Evolutionary conservation across 139 green algal genomes (phyloP).

Genomic region (Micractinium conductrix): DNA sequence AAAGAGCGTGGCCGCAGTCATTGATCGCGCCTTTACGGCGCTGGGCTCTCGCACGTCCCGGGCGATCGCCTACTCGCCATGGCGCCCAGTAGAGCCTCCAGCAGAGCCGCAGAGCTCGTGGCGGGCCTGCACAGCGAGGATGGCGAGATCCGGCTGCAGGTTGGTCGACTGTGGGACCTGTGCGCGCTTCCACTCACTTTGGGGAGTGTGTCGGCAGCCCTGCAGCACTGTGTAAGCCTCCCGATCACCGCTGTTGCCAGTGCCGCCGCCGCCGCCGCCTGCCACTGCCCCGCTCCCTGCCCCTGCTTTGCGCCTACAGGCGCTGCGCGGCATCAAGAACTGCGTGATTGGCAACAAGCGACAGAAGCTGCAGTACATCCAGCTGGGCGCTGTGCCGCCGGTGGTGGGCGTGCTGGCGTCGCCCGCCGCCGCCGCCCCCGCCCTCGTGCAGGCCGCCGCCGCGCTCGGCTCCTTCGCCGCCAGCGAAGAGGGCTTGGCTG

Average conservation of each 20-base stretch:
- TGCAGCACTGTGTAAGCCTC: no score
- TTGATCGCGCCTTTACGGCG: no score
- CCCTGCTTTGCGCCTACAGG: conserved; percentile 32
- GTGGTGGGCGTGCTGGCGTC: conserved; percentile 63
- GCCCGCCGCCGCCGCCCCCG: conserved; percentile 28
- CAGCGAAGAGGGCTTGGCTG: conserved; percentile 28
- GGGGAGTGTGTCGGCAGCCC: no score
- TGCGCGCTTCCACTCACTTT: no score
- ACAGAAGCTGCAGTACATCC: conserved; percentile 70
- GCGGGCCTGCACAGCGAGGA: background rate
- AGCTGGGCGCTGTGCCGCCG: conserved; percentile 63
- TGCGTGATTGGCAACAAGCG: conserved; percentile 73
- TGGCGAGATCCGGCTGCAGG: conserved; percentile 14
- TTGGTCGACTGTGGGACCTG: background rate
- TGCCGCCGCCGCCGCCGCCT: background rate
- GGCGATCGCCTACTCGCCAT: no score
- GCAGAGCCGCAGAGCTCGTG: background rate
- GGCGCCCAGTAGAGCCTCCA: no score
- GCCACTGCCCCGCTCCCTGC: background rate
- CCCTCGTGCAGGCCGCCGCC: conserved; percentile 58
- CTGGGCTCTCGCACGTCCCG: no score
- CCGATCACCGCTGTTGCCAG: background rate
- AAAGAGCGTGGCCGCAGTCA: no score
- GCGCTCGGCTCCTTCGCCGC: conserved; percentile 44
- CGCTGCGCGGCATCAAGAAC: conserved; percentile 76